Conservation (phyloP, 2,329 filamentous ascomycete genomes). For the Ceratocystis eucalypticola region DNA sequence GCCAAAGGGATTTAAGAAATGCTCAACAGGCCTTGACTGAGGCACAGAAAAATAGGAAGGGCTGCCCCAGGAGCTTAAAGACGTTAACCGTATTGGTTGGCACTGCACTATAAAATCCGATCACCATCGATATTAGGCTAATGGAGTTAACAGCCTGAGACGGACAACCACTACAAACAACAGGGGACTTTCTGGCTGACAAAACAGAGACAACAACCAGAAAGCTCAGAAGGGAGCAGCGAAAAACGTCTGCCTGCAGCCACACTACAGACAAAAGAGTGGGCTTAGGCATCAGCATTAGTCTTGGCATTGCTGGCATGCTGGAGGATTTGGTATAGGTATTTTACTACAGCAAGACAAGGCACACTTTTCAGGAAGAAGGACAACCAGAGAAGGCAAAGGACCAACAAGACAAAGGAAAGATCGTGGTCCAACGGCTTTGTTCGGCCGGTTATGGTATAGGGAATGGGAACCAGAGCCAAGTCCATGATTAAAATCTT, state of each 20-base stretch:
- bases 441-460: background rate
- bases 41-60: too few species aligned
- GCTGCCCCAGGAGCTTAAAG: background rate
- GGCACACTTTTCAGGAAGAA: background rate
- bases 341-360: background rate
- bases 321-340: background rate
- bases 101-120: background rate
- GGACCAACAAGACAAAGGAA: background rate
- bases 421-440: background rate
- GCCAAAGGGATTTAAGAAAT: background rate
- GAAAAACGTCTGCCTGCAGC: slow-evolving; percentile 3
- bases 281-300: slow-evolving; percentile 4
- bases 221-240: too few species aligned
- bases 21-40: too few species aligned
- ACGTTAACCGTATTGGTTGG: background rate
- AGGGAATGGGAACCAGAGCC: background rate
- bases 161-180: background rate
- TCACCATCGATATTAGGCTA: background rate
- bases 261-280: background rate
- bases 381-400: background rate
- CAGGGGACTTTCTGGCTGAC: background rate
- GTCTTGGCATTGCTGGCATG: slow-evolving; percentile 1
- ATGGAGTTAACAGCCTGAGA: background rate
- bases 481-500: background rate
- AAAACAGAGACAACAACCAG: slow-evolving; percentile 1